Conservation (phyloP, 2,329 filamentous ascomycete species). For the Fusarium kyushuense region DNA sequence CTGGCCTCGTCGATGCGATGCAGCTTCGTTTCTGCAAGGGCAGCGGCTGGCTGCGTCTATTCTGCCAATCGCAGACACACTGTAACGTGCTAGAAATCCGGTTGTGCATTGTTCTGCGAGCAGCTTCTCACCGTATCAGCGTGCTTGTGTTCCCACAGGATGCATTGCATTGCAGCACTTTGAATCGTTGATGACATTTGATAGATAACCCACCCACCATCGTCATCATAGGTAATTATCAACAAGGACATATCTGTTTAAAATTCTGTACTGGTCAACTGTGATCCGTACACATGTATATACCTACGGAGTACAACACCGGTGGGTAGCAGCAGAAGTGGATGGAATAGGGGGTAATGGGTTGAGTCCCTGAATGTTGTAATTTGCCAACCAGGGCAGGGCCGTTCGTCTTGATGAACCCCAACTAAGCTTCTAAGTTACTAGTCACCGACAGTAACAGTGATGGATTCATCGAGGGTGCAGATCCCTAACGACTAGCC, state of each 20-base stretch:
- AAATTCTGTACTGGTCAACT: background rate
- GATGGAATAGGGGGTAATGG: conserved; percentile 37
- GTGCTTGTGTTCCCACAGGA: conserved; percentile 34
- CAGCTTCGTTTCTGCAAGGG: conserved; percentile 43
- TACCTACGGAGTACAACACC: background rate
- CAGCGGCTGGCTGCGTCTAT: conserved; percentile 46
- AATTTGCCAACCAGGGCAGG: conserved; percentile 36
- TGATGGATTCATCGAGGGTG: conserved; percentile 9
- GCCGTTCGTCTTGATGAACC: conserved; percentile 11
- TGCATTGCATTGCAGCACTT: conserved; percentile 5
- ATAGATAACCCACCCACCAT: conserved; percentile 16
- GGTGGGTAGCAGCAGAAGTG: conserved; percentile 35
- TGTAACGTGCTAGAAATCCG: conserved; percentile 31
- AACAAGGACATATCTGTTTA: conserved; percentile 7
- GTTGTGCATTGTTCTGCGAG: conserved; percentile 35
- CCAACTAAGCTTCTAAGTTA: conserved; percentile 4
- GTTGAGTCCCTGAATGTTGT: conserved; percentile 35
- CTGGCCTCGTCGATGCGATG: conserved; percentile 25
- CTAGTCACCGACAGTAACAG: conserved; percentile 5
- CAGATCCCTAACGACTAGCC: conserved; percentile 28
- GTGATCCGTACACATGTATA: background rate
- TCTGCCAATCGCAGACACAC: conserved; percentile 42
- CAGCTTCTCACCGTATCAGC: conserved; percentile 32
- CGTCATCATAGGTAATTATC: background rate
- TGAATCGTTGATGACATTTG: conserved; percentile 7